Base-by-base conservation (phyloP, 306 rosid species). In the Vicia villosa region DNA sequence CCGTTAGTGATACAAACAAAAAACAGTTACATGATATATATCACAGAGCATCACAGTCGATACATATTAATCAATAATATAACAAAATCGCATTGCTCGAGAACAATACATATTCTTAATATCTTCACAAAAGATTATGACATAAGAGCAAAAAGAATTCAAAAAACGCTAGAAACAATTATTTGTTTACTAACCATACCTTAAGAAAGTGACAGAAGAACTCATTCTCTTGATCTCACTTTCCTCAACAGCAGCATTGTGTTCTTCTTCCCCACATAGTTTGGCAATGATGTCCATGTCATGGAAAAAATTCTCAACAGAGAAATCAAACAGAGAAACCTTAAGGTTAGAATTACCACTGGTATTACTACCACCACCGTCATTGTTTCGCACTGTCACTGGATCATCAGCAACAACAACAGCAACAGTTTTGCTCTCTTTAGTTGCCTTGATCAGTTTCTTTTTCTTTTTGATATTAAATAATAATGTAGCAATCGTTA, bases 191-290 rank as follows among this genome's bases (percentile, higher is more conserved):
- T 6, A 21, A 1, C 8, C 36, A 34, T 80, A 89, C 98, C 92
- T 88, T 69, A 87, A 72, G 80, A 94, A 94, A 67, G 86, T 84
- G 66, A 86, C 52, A 0, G 94, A 78, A 7, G 92, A 86, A 41
- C 83, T 74, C 19, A 87, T 69, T 66, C 83, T 83, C 66, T 69
- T 84, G 57, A 87, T 69, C 58, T 84, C 91, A 22, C 51, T 55
- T 21, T 81, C 85, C 2, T 80, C 87, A 10, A 80, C 8, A 45
- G 41, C 56, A 59, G 16, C 69, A 4, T 63, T 56, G 3, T 28
- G 80, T 5, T 52, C 77, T n/a, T n/a, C n/a, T 71, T 90, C 82
- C 6, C 95, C 86, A 9, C 91, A 90, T 46, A 88, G 89, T 78
- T 77, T 58, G 59, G 83, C 79, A 54, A 94, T 73, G 24, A 71